A percentile compares a stretch with the other conserved stretches of the same genome.
phyloP scores from a whole-genome alignment of 352 stramenopile genomes.

The Elongisporangium undulatum region DNA sequence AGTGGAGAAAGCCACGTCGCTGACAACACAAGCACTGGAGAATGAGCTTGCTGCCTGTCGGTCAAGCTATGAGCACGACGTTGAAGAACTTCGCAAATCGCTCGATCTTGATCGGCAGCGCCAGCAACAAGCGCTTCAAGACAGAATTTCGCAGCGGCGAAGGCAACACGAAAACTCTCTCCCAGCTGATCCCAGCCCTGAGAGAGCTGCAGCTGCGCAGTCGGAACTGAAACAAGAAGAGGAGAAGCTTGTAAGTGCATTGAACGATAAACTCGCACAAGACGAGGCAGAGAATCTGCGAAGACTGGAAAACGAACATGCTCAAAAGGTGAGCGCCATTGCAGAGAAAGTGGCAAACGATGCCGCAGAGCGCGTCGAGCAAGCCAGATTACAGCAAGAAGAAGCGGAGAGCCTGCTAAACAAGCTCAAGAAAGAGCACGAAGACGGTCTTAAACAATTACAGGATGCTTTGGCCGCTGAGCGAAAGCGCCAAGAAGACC shows the following conservation, averaged over 20 bases:
- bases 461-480: not conserved
- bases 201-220: not conserved
- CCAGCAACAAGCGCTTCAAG: constrained; percentile 20
- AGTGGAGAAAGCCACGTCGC: constrained; percentile 10
- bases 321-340: not conserved
- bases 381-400: not conserved
- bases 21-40: constrained; percentile 15
- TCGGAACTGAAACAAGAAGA: constrained; percentile 4
- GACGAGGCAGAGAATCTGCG: constrained; percentile 16
- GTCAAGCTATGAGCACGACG: constrained; percentile 12
- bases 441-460: not conserved
- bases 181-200: not conserved
- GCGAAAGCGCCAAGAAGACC: not conserved
- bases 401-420: not conserved
- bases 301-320: not conserved
- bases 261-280: constrained; percentile 6
- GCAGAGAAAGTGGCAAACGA: not conserved
- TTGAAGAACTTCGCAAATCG: constrained; percentile 8
- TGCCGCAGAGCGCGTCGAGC: not conserved
- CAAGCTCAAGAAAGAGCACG: not conserved
- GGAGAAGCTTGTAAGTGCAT: not conserved
- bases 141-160: constrained; percentile 21
- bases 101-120: constrained; percentile 23
- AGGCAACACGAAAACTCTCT: not conserved
- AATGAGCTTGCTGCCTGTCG: constrained; percentile 11